Evolutionary conservation across 768 basidiomycete genomes (phyloP).

Genomic region (Kwoniella europaea): DNA sequence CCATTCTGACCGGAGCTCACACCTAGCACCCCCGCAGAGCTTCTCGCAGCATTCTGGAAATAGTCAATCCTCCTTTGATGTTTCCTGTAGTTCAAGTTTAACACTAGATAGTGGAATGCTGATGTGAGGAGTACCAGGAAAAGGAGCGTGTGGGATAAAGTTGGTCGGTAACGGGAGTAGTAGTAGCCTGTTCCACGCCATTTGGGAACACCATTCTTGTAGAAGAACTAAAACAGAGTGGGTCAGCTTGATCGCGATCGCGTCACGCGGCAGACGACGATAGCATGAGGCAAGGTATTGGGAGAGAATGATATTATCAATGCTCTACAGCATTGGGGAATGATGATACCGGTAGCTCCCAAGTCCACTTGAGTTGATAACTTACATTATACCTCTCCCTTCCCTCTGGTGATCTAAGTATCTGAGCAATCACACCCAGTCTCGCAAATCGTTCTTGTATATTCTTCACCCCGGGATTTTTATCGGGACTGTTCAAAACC

Average conservation of each 20-base stretch:
- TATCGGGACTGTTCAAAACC: conserved; percentile 74
- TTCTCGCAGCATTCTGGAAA: conserved; percentile 42
- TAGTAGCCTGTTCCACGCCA: conserved; percentile 98
- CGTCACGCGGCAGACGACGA: background rate
- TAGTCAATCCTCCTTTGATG: conserved; percentile 71
- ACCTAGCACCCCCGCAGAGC: conserved; percentile 26
- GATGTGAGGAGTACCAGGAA: conserved; percentile 81
- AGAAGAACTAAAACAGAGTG: conserved; percentile 65
- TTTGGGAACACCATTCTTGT: conserved; percentile 94
- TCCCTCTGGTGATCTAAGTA: conserved; percentile 75
- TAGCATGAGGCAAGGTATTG: background rate
- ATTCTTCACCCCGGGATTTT: conserved; percentile 82
- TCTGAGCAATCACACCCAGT: conserved; percentile 80
- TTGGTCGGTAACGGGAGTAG: conserved; percentile 94
- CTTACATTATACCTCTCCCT: conserved; percentile 71
- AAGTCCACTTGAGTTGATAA: background rate
- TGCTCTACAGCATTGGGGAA: too few species aligned
- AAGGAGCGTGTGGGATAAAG: conserved; percentile 75
- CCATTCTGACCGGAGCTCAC: conserved; percentile 13
- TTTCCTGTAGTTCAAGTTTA: conserved; percentile 73
- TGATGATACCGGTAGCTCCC: too few species aligned
- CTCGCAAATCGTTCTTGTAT: conserved; percentile 90
- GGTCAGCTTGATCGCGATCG: conserved; percentile 2
- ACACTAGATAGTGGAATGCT: conserved; percentile 79
- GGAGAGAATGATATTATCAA: too few species aligned